Conservation (phyloP, 768 basidiomycete genomes). For the Lactarius tabidus region DNA sequence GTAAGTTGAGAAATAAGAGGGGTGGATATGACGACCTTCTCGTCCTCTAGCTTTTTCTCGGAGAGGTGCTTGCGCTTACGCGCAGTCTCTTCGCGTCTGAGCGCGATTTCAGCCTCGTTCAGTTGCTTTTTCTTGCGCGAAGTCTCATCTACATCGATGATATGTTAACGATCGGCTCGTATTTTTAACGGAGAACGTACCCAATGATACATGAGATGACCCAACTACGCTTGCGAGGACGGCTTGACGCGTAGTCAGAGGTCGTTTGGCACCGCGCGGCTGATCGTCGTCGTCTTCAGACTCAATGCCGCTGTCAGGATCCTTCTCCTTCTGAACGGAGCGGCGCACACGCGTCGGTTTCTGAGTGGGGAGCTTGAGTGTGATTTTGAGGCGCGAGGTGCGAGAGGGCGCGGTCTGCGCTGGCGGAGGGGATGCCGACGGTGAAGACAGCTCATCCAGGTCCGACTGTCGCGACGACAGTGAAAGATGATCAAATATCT, state of each 20-base stretch:
- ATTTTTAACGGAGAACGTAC: conserved; percentile 32
- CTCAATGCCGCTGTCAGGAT: conserved; percentile 43
- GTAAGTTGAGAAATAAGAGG: neutral
- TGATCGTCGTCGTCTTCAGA: conserved; percentile 34
- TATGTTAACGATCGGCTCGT: neutral
- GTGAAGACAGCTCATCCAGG: conserved; percentile 25
- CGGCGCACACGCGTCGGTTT: conserved; percentile 19
- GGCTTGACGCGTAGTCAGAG: conserved; percentile 54
- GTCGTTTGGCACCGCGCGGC: conserved; percentile 30
- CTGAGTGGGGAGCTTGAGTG: conserved; percentile 49
- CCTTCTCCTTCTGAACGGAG: conserved; percentile 26
- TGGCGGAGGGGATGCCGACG: conserved; percentile 24
- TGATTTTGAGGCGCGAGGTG: conserved; percentile 53
- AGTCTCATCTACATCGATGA: conserved; percentile 29
- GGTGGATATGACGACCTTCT: conserved; percentile 51
- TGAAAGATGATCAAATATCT: neutral
- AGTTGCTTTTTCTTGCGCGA: conserved; percentile 60
- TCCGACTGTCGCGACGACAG: conserved; percentile 18
- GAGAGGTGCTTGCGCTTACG: conserved; percentile 75
- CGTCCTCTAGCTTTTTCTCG: conserved; percentile 82
- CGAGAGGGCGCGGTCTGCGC: conserved; percentile 28
- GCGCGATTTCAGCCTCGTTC: conserved; percentile 67
- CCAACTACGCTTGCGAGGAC: conserved; percentile 67
- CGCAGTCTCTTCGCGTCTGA: conserved; percentile 75
- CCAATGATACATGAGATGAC: conserved; percentile 62